A percentile compares a stretch with the other conserved stretches of the same genome.
Conservation (phyloP, 257 asterid species). For the Paulownia fortunei region DNA sequence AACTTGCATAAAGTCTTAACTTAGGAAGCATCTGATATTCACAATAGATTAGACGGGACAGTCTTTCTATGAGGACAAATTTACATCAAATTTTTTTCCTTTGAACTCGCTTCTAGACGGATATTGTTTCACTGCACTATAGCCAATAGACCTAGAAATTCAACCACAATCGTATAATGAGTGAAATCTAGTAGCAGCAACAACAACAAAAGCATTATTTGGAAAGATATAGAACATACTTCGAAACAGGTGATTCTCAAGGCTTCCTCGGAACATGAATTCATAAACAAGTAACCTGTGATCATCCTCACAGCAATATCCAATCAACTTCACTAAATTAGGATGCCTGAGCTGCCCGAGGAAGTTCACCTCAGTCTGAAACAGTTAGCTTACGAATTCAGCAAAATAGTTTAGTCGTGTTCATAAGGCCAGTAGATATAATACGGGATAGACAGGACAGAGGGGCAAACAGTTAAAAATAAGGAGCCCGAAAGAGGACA, state of each 20-base stretch:
- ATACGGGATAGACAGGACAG: background rate
- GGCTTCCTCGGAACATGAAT: conserved; percentile 99
- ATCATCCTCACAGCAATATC: conserved; percentile 99
- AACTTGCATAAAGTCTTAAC: background rate
- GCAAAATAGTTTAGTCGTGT: background rate
- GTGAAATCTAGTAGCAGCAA: background rate
- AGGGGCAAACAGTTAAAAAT: background rate
- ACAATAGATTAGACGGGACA: background rate
- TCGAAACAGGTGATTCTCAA: conserved; percentile 97
- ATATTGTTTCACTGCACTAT: background rate
- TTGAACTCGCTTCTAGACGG: background rate
- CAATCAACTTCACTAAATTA: conserved; percentile 93
- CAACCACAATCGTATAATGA: background rate
- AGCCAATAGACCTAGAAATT: conserved; percentile 11
- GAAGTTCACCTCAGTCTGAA: conserved; percentile 95
- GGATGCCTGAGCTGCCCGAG: conserved; percentile 98
- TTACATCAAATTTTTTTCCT: background rate
- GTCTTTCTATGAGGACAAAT: conserved; percentile 6
- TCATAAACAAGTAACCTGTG: conserved; percentile 95
- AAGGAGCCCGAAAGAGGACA: background rate
- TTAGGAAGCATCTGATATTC: conserved; percentile 17
- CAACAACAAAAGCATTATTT: conserved; percentile 30
- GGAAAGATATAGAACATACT: conserved; percentile 64
- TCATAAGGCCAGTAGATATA: background rate
- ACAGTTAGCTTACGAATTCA: conserved; percentile 22